phyloP scores from a whole-genome alignment of 345 rosid species.

The Nasturtium officinale region DNA sequence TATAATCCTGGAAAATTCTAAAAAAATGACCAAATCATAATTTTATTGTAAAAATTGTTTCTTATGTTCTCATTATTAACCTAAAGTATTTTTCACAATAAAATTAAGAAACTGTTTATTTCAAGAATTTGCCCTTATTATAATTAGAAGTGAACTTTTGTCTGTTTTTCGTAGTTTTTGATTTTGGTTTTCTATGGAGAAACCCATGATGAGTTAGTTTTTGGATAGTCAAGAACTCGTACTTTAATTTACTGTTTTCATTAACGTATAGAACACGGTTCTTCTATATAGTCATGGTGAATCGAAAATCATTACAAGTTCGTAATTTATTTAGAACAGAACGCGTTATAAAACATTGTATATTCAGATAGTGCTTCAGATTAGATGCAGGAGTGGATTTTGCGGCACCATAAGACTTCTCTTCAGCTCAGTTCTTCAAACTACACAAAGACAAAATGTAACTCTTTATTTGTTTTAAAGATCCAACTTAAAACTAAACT shows the following conservation, averaged over 20 bases:
- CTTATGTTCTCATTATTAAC: too few species aligned
- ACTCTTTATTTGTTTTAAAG: conserved; percentile 6
- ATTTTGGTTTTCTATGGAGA: neutral
- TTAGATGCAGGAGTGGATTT: conserved; percentile 4
- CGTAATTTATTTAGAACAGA: conserved; percentile 31
- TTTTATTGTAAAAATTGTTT: too few species aligned
- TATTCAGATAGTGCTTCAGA: neutral
- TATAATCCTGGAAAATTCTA: neutral
- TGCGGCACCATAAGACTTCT: neutral
- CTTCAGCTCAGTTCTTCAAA: conserved; percentile 24
- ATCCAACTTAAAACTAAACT: conserved; percentile 4
- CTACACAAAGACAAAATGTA: conserved; percentile 22
- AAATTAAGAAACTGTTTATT: too few species aligned
- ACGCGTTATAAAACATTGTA: neutral
- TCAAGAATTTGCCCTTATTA: neutral
- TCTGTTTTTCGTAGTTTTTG: neutral
- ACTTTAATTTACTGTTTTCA: neutral
- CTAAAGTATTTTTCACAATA: too few species aligned
- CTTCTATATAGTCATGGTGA: neutral
- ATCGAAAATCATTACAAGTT: neutral
- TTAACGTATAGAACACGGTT: conserved; percentile 13
- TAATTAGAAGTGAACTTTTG: neutral
- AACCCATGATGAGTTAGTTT: conserved; percentile 19
- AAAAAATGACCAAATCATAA: too few species aligned
- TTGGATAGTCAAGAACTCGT: neutral